Evolutionary conservation across 139 green algal species (phyloP), one percentile per base, ranked within the genome.

Genomic region (Chlorella sorokiniana): DNA sequence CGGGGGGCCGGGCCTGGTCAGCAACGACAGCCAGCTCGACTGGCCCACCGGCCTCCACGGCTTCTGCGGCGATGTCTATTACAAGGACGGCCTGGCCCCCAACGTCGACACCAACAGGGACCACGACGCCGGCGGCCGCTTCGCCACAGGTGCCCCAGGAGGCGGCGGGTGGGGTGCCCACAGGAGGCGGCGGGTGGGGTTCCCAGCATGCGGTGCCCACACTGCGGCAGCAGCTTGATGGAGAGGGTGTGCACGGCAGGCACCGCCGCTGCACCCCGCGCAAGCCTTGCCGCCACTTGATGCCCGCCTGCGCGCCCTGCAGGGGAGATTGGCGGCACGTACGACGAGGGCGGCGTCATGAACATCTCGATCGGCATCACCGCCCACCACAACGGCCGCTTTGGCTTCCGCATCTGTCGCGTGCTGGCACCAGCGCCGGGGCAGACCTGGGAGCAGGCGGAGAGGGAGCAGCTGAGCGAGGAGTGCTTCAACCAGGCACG

Each of bases 401-500:
- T 79, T 38, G 7, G 31, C 37, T 79, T 79, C 68, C 70, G 45
- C 23, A 69, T 79, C 54, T 79, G 73, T 38, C 73, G 73, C 73
- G 56, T 79, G 37, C 5, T 29, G 11, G 73, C 73, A 16, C 73
- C 73, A 0, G 54, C 31, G 11, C 35, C 38, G 23, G 73, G 73
- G 37, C 73, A 79, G 73, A 79, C 73, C 20, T 79, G 73, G 73
- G 54, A n/a, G 37, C 73, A 79, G 54, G 73, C 73, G 27, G 73
- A 79, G 73, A 68, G 52, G 37, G 73, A 37, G 38, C 73, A 79
- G 73, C 23, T 79, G 52, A 56, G 37, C 20, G 33, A 79, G 5
- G 73, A 79, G 54, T 79, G 73, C 54, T 79, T 79, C 73, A 79
- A 79, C 54, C 73, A 79, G 73, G 73, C 69, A 35, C n/a, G 70